Base-by-base conservation (phyloP, 345 rosid genomes). In the Erodium maritimum region DNA sequence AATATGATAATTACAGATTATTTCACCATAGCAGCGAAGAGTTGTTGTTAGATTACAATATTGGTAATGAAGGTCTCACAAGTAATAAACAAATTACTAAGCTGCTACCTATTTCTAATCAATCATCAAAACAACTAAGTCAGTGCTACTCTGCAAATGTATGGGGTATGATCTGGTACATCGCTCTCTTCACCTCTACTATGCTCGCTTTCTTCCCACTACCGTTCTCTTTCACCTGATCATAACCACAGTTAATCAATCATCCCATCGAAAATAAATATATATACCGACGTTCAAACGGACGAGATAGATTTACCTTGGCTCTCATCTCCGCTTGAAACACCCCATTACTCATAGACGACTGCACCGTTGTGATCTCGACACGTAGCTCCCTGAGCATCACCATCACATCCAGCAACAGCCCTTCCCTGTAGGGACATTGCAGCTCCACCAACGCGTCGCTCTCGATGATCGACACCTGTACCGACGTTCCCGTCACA, bases 381-480 rank as follows among this genome's bases (percentile, higher is more conserved):
- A 94, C 80, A 72, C 86, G 50, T 19, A 80, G 76, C 16, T 85
- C 95, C 48, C 90, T 74, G 4, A 90, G 72, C 73, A 75, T 72
- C 67, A 79, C 87, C 90, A 90, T 91, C 19, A 90, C 75, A 50
- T 90, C 83, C 1, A 94, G 83, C 73, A 94, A 67, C 67, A 90
- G 53, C 50, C 97, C 97, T 62, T 85, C 99, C 55, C 77, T 77
- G 19, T 82, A 73, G 21, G 63, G 78, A 34, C 97, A 94, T 59
- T 82, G 79, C 72, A 94, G 61, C 79, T 94, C 99, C 61, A 94
- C 33, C 73, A 94, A 65, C 14, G 81, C 96, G 42, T 90, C 88
- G 19, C 82, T 73, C 77, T 87, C 99, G 58, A 94, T 94, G 46
- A 94, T 94, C 10, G 99, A 94, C 67, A 94, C 99, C 69, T 94